These are phyloP conservation scores for Globisporangium mamillatum DNA, from an alignment of 352 stramenopile genomes.

Conservation along the genomic window DNA sequence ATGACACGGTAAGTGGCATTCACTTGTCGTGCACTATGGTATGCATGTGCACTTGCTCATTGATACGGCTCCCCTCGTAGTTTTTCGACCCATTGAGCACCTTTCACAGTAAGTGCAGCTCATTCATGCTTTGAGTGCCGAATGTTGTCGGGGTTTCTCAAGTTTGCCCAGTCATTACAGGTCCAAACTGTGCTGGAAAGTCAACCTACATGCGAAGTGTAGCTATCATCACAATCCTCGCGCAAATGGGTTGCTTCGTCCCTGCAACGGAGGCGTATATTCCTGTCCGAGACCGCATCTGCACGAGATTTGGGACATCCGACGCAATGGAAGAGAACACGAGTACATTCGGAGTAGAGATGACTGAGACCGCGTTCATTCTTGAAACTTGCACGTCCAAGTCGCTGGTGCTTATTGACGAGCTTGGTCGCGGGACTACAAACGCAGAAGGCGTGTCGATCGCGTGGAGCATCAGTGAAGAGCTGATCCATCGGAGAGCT, in stretches of 20 bases:
- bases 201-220: slow-evolving; percentile 85
- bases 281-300: slow-evolving; percentile 85
- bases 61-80: slow-evolving; percentile 21
- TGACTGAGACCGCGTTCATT: slow-evolving; percentile 88
- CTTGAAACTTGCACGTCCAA: slow-evolving; percentile 63
- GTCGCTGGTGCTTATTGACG: slow-evolving; percentile 89
- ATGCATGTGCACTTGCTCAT: neutral
- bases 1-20: slow-evolving; percentile 57
- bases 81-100: slow-evolving; percentile 73
- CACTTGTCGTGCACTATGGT: neutral
- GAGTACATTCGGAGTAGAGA: slow-evolving; percentile 91
- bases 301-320: slow-evolving; percentile 89
- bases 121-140: neutral
- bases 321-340: slow-evolving; percentile 94
- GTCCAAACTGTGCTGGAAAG: slow-evolving; percentile 90
- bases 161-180: slow-evolving; percentile 71
- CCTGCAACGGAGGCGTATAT: slow-evolving; percentile 79
- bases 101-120: slow-evolving; percentile 56
- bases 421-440: slow-evolving; percentile 88
- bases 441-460: slow-evolving; percentile 88
- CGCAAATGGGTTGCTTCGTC: slow-evolving; percentile 91
- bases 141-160: slow-evolving; percentile 15
- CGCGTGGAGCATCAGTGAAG: slow-evolving; percentile 87
- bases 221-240: slow-evolving; percentile 88
- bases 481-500: slow-evolving; percentile 58